phyloP scores from a whole-genome alignment of 208 protist genomes.

The Herpetomonas muscarum region DNA sequence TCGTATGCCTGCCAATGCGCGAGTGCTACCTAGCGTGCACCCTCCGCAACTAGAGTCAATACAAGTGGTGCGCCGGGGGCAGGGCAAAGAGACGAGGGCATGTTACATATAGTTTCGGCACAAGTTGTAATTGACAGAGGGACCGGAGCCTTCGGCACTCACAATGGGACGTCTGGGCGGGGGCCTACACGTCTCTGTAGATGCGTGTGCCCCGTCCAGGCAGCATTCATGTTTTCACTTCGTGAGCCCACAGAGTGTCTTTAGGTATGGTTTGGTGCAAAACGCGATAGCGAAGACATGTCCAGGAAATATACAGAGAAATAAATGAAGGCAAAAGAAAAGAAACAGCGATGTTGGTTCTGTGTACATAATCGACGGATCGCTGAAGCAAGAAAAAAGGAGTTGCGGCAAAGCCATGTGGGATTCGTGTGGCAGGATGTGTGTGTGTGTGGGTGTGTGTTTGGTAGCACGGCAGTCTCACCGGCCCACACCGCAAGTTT shows the following conservation, averaged over 20 bases:
- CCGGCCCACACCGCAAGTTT: not conserved
- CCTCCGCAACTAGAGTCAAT: too few relatives aligned
- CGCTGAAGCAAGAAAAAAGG: not conserved
- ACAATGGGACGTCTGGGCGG: too few relatives aligned
- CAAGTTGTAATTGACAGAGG: too few relatives aligned
- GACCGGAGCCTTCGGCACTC: too few relatives aligned
- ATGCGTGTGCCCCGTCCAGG: too few relatives aligned
- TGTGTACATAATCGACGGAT: not conserved
- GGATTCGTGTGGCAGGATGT: not conserved
- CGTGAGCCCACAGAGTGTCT: not conserved
- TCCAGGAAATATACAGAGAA: not conserved
- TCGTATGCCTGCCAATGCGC: too few relatives aligned
- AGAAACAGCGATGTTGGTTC: not conserved
- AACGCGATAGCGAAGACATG: slow-evolving; percentile 3
- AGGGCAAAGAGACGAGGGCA: too few relatives aligned
- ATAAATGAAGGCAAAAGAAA: slow-evolving; percentile 2
- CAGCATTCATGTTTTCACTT: not conserved
- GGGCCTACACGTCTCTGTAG: too few relatives aligned
- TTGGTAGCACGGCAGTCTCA: not conserved
- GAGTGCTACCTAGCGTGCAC: too few relatives aligned
- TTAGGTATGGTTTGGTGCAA: not conserved
- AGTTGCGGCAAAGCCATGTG: slow-evolving; percentile 2
- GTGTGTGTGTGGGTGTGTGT: slow-evolving; percentile 8
- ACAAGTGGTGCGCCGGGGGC: too few relatives aligned
- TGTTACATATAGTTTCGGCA: too few relatives aligned